These are phyloP conservation scores for Neofusicoccum ribis DNA, from an alignment of 2,329 filamentous ascomycete species.

Conservation along the genomic window DNA sequence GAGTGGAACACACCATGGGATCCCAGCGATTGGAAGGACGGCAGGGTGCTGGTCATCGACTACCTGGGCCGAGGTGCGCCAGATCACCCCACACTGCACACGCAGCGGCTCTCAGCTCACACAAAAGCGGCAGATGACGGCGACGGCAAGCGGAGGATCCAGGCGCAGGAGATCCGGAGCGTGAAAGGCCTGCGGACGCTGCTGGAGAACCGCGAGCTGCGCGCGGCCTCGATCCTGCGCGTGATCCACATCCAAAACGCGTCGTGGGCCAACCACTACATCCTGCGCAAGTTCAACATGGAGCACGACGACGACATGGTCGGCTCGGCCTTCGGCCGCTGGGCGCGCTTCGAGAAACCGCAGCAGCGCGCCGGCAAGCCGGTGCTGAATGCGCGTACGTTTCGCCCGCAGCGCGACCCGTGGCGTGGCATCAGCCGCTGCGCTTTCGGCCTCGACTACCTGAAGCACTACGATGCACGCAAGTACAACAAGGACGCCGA, in stretches of 20 bases:
- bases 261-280: slow-evolving; percentile 50
- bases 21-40: slow-evolving; percentile 37
- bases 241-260: slow-evolving; percentile 57
- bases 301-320: slow-evolving; percentile 49
- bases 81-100: background rate
- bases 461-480: slow-evolving; percentile 45
- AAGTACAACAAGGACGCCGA: slow-evolving; percentile 24
- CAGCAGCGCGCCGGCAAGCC: slow-evolving; percentile 52
- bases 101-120: background rate
- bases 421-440: slow-evolving; percentile 53
- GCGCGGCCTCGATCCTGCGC: slow-evolving; percentile 37
- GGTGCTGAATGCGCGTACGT: slow-evolving; percentile 53
- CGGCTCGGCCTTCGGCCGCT: slow-evolving; percentile 52
- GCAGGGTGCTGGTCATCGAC: slow-evolving; percentile 54
- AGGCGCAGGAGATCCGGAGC: slow-evolving; percentile 50
- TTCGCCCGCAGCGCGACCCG: slow-evolving; percentile 51
- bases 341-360: slow-evolving; percentile 50
- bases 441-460: slow-evolving; percentile 54
- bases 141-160: slow-evolving; percentile 45
- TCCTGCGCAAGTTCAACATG: slow-evolving; percentile 56
- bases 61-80: slow-evolving; percentile 39
- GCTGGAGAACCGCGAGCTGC: slow-evolving; percentile 41
- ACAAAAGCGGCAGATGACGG: slow-evolving; percentile 31
- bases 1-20: slow-evolving; percentile 32
- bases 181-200: slow-evolving; percentile 47